Conservation (phyloP, 169 alveolate genomes). For the Toxoplasma gondii region DNA sequence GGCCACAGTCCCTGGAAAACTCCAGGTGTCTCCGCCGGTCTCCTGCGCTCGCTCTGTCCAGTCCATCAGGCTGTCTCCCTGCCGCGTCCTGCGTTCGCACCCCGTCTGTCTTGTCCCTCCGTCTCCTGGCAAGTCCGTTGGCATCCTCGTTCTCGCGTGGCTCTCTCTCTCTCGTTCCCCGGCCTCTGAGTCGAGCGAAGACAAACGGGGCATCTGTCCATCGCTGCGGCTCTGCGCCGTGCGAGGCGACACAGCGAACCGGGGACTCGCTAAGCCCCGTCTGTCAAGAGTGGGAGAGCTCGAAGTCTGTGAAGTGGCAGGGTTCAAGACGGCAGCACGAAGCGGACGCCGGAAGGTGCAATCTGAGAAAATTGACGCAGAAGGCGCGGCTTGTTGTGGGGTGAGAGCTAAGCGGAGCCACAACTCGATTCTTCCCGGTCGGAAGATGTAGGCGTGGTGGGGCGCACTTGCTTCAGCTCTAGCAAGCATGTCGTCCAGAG, state of each 20-base stretch:
- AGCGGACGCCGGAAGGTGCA: neutral
- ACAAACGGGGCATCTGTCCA: too few species aligned
- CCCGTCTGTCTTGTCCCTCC: neutral
- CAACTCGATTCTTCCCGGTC: neutral
- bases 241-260: too few species aligned
- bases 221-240: too few species aligned
- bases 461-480: slow-evolving; percentile 7
- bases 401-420: slow-evolving; percentile 1
- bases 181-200: too few species aligned
- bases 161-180: too few species aligned
- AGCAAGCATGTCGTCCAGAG: neutral
- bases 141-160: neutral
- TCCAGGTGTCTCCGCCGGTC: neutral
- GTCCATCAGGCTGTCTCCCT: neutral
- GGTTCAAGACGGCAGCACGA: neutral
- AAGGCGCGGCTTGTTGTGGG: neutral
- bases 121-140: neutral
- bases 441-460: slow-evolving; percentile 11
- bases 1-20: neutral
- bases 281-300: too few species aligned
- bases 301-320: neutral
- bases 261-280: too few species aligned
- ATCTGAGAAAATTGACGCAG: neutral
- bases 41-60: neutral
- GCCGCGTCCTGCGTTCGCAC: neutral